Percentiles rank a stretch among this genome's conserved stretches.
phyloP scores from a whole-genome alignment of 2,329 filamentous ascomycete genomes.

The Aspergillus amoenus region DNA sequence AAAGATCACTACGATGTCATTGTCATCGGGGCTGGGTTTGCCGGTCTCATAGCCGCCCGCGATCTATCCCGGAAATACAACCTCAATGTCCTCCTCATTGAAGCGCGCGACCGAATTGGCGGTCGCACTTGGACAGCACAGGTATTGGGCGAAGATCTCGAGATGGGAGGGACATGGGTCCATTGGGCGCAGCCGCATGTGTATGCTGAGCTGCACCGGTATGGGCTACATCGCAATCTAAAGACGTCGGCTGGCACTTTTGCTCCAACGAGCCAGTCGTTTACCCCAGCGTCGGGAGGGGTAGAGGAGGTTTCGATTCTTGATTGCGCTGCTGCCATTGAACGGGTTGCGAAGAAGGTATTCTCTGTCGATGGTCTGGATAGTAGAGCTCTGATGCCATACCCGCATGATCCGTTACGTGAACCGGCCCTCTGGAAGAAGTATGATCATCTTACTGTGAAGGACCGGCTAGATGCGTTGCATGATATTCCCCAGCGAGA shows the following conservation, averaged over 20 bases:
- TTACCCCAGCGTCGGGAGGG: background rate
- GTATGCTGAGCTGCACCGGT: slow-evolving; percentile 29
- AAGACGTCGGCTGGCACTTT: slow-evolving; percentile 18
- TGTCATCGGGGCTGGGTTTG: slow-evolving; percentile 34
- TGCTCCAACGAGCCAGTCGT: slow-evolving; percentile 12
- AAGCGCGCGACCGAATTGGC: slow-evolving; percentile 45
- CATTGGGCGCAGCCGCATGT: slow-evolving; percentile 35
- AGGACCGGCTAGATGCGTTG: slow-evolving; percentile 31
- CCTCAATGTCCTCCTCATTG: slow-evolving; percentile 32
- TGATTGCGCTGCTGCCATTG: background rate
- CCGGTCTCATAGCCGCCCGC: slow-evolving; percentile 33
- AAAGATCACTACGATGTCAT: slow-evolving; percentile 28
- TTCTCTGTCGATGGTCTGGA: slow-evolving; percentile 31
- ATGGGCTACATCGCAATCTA: slow-evolving; percentile 18
- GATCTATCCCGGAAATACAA: slow-evolving; percentile 19
- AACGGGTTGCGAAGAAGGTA: slow-evolving; percentile 23
- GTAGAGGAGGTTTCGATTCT: background rate
- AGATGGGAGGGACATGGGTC: slow-evolving; percentile 47
- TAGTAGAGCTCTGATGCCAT: slow-evolving; percentile 36
- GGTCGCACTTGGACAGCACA: slow-evolving; percentile 43
- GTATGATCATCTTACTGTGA: slow-evolving; percentile 29
- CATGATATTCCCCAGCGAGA: slow-evolving; percentile 18
- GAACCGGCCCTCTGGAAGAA: slow-evolving; percentile 27
- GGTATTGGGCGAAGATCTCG: slow-evolving; percentile 34
- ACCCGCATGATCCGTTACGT: slow-evolving; percentile 33